phyloP scores from a whole-genome alignment of 75 land plant genomes.

The Selaginella moellendorffii region DNA sequence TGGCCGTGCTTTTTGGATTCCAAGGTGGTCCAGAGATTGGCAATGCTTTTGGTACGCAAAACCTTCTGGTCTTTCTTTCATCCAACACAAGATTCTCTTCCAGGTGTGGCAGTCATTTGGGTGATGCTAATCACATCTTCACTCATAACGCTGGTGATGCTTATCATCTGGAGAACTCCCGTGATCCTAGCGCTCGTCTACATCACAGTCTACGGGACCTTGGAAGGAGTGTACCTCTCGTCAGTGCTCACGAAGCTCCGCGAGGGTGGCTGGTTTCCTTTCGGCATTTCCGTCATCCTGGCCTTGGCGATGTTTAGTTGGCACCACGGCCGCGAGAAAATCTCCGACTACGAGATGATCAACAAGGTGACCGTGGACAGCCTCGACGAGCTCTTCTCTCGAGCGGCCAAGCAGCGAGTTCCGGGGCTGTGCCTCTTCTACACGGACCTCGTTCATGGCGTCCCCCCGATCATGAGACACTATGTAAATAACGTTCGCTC shows the following conservation, averaged over 20 bases:
- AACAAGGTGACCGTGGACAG: conserved; percentile 30
- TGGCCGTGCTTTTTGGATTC: conserved; percentile 43
- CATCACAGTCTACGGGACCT: conserved; percentile 27
- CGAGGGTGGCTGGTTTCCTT: conserved; percentile 77
- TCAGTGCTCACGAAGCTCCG: conserved; percentile 42
- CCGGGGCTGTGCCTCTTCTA: conserved; percentile 66
- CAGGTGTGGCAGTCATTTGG: conserved; percentile 31
- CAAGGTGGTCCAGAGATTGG: conserved; percentile 41
- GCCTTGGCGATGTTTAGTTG: conserved; percentile 40
- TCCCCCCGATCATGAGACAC: conserved; percentile 52
- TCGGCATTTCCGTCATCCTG: conserved; percentile 39
- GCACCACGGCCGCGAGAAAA: conserved; percentile 47
- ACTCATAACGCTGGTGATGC: conserved; percentile 56
- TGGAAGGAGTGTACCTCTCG: conserved; percentile 52
- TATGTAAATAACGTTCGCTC: conserved; percentile 46
- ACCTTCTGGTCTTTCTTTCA: not conserved
- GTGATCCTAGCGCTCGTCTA: conserved; percentile 21
- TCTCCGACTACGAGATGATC: conserved; percentile 33
- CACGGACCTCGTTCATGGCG: conserved; percentile 39
- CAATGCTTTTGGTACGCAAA: conserved; percentile 54
- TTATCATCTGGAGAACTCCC: conserved; percentile 43
- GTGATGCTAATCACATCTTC: conserved; percentile 76
- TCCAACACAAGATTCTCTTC: not conserved
- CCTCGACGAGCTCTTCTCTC: conserved; percentile 22
- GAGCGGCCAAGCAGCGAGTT: conserved; percentile 25